These are phyloP conservation scores for Paraleonurus japonicus DNA, from an alignment of 257 asterid genomes.

Conservation along the genomic window DNA sequence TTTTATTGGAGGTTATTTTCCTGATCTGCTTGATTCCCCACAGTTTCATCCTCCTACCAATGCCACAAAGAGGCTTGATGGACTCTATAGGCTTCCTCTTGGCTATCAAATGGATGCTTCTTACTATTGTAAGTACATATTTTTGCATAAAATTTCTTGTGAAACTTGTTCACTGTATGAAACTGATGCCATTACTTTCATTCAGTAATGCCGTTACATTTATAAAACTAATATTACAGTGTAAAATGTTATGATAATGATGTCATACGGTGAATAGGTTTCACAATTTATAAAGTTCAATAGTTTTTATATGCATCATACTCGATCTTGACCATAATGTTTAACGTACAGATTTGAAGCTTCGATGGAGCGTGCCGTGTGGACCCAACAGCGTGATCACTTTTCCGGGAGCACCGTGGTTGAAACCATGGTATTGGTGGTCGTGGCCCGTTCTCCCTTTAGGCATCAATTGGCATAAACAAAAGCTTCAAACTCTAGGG, in stretches of 20 bases:
- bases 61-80: slow-evolving; percentile 59
- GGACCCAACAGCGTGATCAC: slow-evolving; percentile 90
- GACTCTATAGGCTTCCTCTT: slow-evolving; percentile 73
- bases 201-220: no score
- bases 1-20: slow-evolving; percentile 73
- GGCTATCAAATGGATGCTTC: slow-evolving; percentile 99
- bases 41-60: slow-evolving; percentile 69
- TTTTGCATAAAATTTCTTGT: no score
- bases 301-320: no score
- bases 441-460: slow-evolving; percentile 93
- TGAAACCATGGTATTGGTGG: slow-evolving; percentile 99
- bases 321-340: neutral
- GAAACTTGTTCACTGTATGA: no score
- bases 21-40: slow-evolving; percentile 63
- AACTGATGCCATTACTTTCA: no score
- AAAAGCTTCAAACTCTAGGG: slow-evolving; percentile 79
- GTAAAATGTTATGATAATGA: no score
- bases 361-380: slow-evolving; percentile 88
- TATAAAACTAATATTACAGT: no score
- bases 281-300: no score
- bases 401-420: slow-evolving; percentile 84
- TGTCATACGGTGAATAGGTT: no score
- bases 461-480: slow-evolving; percentile 81
- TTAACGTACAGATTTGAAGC: slow-evolving; percentile 58
- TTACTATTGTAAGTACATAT: slow-evolving; percentile 76